Evolutionary conservation across 306 rosid species (phyloP), one percentile per base, ranked within the genome.

Genomic region (Fragaria ananassa): DNA sequence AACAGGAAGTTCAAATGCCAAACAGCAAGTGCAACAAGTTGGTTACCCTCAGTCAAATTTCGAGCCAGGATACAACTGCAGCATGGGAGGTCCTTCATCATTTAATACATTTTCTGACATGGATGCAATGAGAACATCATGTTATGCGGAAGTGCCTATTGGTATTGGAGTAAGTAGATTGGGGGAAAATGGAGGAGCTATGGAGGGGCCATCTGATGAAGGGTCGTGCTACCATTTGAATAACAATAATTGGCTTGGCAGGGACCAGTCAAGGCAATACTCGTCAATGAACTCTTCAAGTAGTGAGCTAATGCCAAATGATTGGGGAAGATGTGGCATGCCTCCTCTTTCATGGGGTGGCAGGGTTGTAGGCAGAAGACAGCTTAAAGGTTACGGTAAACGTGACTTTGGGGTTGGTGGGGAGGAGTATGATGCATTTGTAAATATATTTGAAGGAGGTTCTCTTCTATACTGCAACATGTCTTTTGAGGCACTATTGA

Each of bases 121-220:
- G 66, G 89, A 83, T 83, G 87, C 84, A 74, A 78, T 62, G 49
- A 80, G 86, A 85, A 77, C 90, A 21, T 68, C 97, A 37, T 83
- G 93, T 81, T 88, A 81, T 76, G 77, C 78, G 65, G 91, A 89
- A 81, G 78, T 88, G 85, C 87, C 93, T 60, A 82, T 86, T 67
- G 81, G 81, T 67, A 80, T 87, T 53, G 93, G 89, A 81, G 83
- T 83, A 79, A 82, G 89, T 84, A 86, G 85, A 76, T 31, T 79
- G 77, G 89, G 84, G 63, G 73, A 83, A 62, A 44, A 80, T 82
- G 93, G 91, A 68, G 83, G 89, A 83, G 89, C 89, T 54, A 71
- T 81, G 85, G 97, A 95, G 85, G 97, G 99, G 83, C 97, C 97
- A 66, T 89, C 98, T 63, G 97, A 87, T 82, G 96, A 90, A 79